Conservation (phyloP, 2,329 filamentous ascomycete genomes). For the Phyllosticta citriasiana region DNA sequence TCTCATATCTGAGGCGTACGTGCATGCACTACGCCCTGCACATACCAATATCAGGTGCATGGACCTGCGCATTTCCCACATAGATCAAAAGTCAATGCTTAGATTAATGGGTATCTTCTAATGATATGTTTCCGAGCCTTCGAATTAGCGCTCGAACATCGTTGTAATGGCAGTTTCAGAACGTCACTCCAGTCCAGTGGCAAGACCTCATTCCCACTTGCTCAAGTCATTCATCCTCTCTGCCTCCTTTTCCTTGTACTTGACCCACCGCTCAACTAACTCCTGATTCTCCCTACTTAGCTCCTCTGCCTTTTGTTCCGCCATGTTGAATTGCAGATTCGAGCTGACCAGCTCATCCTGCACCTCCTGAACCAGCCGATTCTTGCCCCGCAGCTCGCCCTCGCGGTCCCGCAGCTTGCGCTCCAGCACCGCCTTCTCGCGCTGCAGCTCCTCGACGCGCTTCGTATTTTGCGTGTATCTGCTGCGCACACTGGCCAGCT, state of each 20-base stretch:
- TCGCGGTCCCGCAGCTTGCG: constrained; percentile 68
- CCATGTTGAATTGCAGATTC: constrained; percentile 78
- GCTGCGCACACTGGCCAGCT: constrained; percentile 53
- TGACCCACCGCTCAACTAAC: constrained; percentile 85
- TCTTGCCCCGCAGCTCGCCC: constrained; percentile 76
- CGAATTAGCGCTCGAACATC: too few species aligned
- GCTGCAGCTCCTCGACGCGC: constrained; percentile 51
- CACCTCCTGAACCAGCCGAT: constrained; percentile 72
- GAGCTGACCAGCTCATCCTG: constrained; percentile 89
- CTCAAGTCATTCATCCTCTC: constrained; percentile 62
- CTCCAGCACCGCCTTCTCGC: constrained; percentile 51
- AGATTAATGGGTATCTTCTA: neutral
- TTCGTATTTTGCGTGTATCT: constrained; percentile 51
- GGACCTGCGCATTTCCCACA: neutral
- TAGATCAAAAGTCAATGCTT: neutral
- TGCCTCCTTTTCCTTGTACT: constrained; percentile 73
- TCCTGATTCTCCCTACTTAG: constrained; percentile 78
- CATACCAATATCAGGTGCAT: neutral
- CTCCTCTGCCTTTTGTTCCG: constrained; percentile 63
- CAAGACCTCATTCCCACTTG: neutral
- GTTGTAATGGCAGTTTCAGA: neutral
- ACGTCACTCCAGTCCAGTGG: neutral
- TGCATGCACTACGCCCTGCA: neutral
- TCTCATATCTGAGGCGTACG: neutral
- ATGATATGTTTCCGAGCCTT: too few species aligned